Evolutionary conservation across 2,329 filamentous ascomycete species (phyloP), one percentile per base, ranked within the genome.

Genomic region (Aspergillus novofumigatus): DNA sequence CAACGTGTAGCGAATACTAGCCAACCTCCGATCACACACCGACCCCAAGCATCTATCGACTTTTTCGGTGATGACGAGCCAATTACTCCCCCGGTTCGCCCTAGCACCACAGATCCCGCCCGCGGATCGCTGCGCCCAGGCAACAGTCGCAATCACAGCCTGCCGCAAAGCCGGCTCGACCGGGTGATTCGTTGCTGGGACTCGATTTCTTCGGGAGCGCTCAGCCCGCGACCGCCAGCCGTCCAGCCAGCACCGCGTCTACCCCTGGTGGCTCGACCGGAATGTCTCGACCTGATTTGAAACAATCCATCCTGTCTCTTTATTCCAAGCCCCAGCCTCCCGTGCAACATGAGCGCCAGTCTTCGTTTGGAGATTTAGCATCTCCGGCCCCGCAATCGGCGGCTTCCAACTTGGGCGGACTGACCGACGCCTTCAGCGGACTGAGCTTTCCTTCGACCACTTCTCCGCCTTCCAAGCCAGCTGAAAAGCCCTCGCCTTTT

Each of bases 221-320:
- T 32, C 79, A 88, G 44, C 80, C 87, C 38, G 81, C 89, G 9
- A 85, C 91, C n/a, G 86, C 87, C 32, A 79, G 78, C 53, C 84
- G 92, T 53, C 90, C 92, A n/a, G 85, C 90, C 5, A 96, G 91
- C 76, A 91, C 91, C 21, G 84, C 87, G 4, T 86, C 87, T 20
- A 83, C 86, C 11, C 77, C 83, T 49, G 69, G 69, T 26, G 81
- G 82, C 4, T 72, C 81, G 3, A 80, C 80, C 20, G 82, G 83
- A 11, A 87, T 90, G 65, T 95, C 92, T 49, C 83, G 94, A 60
- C 92, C 93, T 2, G 94, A 99, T 71, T 80, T 99, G 59, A 99
- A 99, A 77, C 93, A 97, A 75, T 97, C 93, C 2, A 99, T 99
- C 59, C 78, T 99, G 51, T 99, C 94, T 7, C 83, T 99, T 17